Base-by-base conservation (phyloP, 768 basidiomycete species). In the Naganishia antarctica region DNA sequence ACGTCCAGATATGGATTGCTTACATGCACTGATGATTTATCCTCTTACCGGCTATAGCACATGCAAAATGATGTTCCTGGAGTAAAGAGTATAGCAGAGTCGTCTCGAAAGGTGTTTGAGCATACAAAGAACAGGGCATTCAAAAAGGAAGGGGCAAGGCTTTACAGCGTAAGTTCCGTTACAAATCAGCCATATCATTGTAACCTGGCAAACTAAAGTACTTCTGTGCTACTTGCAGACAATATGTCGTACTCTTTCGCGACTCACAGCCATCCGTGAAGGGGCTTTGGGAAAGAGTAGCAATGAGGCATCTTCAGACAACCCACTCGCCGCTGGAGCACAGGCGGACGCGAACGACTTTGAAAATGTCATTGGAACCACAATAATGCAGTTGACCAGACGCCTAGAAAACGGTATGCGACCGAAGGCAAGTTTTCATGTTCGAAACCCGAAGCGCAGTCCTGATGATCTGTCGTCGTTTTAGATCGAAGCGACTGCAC, bases 131-230 rank as follows among this genome's bases (percentile, higher is more conserved):
- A 53, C n/a, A 53, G 51, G n/a, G 25, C 49, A 3, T 44, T 63
- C 62, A 63, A 63, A 47, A 25, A 43, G 18, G 49, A 63, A 51
- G 49, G 40, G 2, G 62, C 49, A 25, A 28, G 29, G 12, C 9
- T 63, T 2, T 57, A 31, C 62, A 63, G 32, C 16, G 62, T 63
- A 40, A 57, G 40, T n/a, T n/a, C n/a, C n/a, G n/a, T n/a, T n/a
- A n/a, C n/a, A n/a, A n/a, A n/a, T n/a, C n/a, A n/a, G n/a, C n/a
- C n/a, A n/a, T n/a, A n/a, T n/a, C n/a, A n/a, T n/a, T n/a, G n/a
- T n/a, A n/a, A n/a, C n/a, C n/a, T n/a, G n/a, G n/a, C n/a, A n/a
- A n/a, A n/a, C n/a, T n/a, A n/a, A n/a, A n/a, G n/a, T n/a, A n/a
- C n/a, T n/a, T 21, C 21, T 9, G 0, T 26, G 9, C 32, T 11